Percentiles rank a stretch among this genome's conserved stretches.
These are phyloP conservation scores for Dendrocalamus latiflorus DNA, from an alignment of 202 grass and related monocot species.

Conservation along the genomic window DNA sequence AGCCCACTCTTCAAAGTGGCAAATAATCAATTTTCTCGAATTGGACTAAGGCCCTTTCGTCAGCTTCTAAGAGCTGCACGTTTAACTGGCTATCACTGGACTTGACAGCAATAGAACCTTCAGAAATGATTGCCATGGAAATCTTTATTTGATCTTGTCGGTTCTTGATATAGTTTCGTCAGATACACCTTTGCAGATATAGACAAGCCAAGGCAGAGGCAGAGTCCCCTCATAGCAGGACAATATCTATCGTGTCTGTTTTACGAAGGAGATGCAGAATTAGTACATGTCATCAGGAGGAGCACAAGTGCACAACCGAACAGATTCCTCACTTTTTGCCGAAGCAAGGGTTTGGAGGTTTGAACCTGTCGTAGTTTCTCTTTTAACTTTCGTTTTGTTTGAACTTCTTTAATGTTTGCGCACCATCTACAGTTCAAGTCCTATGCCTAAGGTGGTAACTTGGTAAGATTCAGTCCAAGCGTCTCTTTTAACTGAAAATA, in stretches of 20 bases:
- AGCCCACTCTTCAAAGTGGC: too few species aligned
- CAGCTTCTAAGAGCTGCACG: too few species aligned
- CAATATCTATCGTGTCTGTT: background rate
- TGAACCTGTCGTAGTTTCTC: constrained; percentile 2
- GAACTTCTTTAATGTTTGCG: constrained; percentile 14
- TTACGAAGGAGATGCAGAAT: background rate
- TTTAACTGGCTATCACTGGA: background rate
- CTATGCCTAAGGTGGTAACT: background rate
- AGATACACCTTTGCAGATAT: background rate
- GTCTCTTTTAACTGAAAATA: too few species aligned
- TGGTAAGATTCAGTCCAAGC: too few species aligned
- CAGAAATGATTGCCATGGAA: background rate
- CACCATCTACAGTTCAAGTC: background rate
- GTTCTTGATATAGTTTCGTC: background rate
- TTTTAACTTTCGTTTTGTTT: constrained; percentile 32
- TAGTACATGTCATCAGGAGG: background rate
- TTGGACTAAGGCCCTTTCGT: too few species aligned
- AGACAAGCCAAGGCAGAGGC: too few species aligned
- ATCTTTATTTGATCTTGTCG: too few species aligned
- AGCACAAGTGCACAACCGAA: background rate
- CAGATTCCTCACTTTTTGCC: constrained; percentile 8
- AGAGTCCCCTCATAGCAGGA: background rate
- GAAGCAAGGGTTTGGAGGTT: background rate
- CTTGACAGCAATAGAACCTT: background rate
- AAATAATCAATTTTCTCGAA: too few species aligned